phyloP scores from a whole-genome alignment of 257 asterid species.

The Ilex aquifolium region DNA sequence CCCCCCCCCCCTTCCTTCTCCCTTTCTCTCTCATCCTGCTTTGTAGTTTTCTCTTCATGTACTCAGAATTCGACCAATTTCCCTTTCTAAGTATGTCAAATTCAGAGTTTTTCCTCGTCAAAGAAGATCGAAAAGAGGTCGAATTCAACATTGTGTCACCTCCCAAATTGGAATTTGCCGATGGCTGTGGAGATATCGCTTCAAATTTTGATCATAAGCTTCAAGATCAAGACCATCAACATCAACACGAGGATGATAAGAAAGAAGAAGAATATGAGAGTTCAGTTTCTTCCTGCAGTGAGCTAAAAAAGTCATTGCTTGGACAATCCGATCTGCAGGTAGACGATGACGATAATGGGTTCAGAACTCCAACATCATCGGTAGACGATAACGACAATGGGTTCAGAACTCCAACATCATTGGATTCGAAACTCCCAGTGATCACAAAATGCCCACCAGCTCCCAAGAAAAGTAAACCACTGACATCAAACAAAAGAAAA shows the following conservation, averaged over 20 bases:
- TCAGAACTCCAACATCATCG: conserved; percentile 47
- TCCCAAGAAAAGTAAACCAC: conserved; percentile 40
- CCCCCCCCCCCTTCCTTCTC: neutral
- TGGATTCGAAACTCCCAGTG: conserved; percentile 47
- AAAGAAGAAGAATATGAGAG: no score
- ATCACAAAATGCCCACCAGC: conserved; percentile 61
- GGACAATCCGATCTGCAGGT: conserved; percentile 2
- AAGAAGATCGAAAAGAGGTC: conserved; percentile 9
- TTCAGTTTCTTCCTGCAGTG: no score
- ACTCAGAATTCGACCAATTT: conserved; percentile 4
- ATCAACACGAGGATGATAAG: no score
- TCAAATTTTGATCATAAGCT: neutral
- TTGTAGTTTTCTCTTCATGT: conserved; percentile 6
- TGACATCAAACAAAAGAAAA: conserved; percentile 29
- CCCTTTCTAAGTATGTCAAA: conserved; percentile 7
- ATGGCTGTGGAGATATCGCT: conserved; percentile 2
- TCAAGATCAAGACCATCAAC: no score
- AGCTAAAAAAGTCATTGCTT: neutral
- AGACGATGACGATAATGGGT: conserved; percentile 43
- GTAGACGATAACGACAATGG: conserved; percentile 40
- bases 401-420: conserved; percentile 58
- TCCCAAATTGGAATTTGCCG: conserved; percentile 7
- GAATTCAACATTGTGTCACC: neutral
- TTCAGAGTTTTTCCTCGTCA: neutral
- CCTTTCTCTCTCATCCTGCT: neutral